These are phyloP conservation scores for Ascocoryne sarcoides DNA, from an alignment of 2,329 filamentous ascomycete genomes.

Conservation along the genomic window DNA sequence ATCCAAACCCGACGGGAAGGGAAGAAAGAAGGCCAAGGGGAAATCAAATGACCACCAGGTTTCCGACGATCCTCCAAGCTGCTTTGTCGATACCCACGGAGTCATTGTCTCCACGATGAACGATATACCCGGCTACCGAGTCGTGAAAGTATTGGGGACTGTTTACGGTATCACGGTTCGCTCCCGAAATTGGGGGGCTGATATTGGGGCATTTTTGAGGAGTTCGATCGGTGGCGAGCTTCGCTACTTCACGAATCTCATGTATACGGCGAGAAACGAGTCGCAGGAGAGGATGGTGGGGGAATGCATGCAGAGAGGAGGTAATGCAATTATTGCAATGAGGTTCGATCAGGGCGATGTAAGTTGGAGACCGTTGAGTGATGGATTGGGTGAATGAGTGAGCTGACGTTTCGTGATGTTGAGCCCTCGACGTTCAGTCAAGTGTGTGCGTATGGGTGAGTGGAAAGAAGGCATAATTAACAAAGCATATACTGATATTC, in stretches of 20 bases:
- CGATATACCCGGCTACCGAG: slow-evolving; percentile 50
- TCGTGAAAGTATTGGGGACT: slow-evolving; percentile 48
- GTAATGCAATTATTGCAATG: slow-evolving; percentile 51
- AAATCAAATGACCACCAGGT: no score
- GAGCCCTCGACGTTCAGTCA: slow-evolving; percentile 44
- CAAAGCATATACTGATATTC: no score
- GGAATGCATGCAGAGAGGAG: slow-evolving; percentile 48
- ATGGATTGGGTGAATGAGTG: no score
- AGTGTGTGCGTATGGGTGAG: slow-evolving; percentile 50
- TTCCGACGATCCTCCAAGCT: slow-evolving; percentile 25
- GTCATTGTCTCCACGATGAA: slow-evolving; percentile 56
- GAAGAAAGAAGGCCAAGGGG: no score
- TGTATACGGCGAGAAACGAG: slow-evolving; percentile 50
- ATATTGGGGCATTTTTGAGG: slow-evolving; percentile 47
- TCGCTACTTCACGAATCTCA: slow-evolving; percentile 48
- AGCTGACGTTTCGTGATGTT: neutral
- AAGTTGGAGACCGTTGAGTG: neutral
- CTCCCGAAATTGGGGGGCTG: slow-evolving; percentile 49
- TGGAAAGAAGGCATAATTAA: no score
- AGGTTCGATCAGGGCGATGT: slow-evolving; percentile 47
- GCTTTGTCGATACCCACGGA: slow-evolving; percentile 53
- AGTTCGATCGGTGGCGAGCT: slow-evolving; percentile 51
- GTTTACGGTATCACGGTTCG: slow-evolving; percentile 50
- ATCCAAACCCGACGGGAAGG: neutral
- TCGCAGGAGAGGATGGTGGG: slow-evolving; percentile 46